Evolutionary conservation across 352 stramenopile genomes (phyloP).

Genomic region (Pythium scleroteichum): DNA sequence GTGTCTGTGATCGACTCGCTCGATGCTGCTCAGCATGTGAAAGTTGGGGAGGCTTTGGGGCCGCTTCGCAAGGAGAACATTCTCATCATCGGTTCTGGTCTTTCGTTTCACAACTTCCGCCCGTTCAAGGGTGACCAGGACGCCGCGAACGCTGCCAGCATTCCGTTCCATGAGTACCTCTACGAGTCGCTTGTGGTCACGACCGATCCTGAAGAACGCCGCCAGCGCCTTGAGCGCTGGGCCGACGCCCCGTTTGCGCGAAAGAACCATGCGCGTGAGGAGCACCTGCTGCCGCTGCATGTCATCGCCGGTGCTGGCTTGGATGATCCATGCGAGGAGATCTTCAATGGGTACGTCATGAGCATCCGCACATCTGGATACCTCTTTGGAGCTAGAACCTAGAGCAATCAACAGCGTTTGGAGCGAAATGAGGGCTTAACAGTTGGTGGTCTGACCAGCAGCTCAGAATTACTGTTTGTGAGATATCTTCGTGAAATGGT

Average conservation of each 20-base stretch:
- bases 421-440: no score
- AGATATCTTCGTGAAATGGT: no score
- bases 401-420: no score
- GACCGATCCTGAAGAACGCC: constrained; percentile 16
- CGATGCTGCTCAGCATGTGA: constrained; percentile 54
- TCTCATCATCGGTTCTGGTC: constrained; percentile 83
- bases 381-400: constrained; percentile 19
- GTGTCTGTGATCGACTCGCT: constrained; percentile 64
- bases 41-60: constrained; percentile 61
- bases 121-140: constrained; percentile 10
- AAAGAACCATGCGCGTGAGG: constrained; percentile 39
- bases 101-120: constrained; percentile 21
- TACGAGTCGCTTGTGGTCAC: constrained; percentile 13
- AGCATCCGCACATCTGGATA: constrained; percentile 21
- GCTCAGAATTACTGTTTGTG: no score
- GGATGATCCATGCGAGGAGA: constrained; percentile 39
- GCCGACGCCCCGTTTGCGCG: constrained; percentile 37
- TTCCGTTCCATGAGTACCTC: constrained; percentile 25
- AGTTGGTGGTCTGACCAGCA: constrained; percentile 40
- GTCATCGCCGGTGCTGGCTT: constrained; percentile 53
- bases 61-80: constrained; percentile 72
- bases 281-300: constrained; percentile 64
- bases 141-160: constrained; percentile 7
- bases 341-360: constrained; percentile 26
- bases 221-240: constrained; percentile 37